phyloP scores from a whole-genome alignment of 2,329 filamentous ascomycete species.

The Rugonectria rugulosa region DNA sequence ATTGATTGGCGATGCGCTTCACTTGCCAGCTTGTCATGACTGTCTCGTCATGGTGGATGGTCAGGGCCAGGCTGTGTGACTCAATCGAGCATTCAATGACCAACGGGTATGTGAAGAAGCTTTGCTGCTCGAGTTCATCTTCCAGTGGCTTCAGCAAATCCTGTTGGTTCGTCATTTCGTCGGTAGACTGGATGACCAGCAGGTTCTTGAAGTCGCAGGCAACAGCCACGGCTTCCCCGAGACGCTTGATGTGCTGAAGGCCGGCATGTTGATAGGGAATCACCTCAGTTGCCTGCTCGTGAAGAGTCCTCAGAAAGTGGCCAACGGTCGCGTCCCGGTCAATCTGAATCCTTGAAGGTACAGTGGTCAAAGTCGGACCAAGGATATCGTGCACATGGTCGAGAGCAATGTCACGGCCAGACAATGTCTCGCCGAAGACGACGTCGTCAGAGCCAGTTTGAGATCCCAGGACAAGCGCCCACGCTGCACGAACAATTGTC shows the following conservation, averaged over 20 bases:
- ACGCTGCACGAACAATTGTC: slow-evolving; percentile 24
- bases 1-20: slow-evolving; percentile 22
- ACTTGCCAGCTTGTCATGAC: slow-evolving; percentile 25
- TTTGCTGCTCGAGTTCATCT: slow-evolving; percentile 1
- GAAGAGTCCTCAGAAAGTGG: slow-evolving; percentile 2
- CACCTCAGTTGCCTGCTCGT: slow-evolving; percentile 35
- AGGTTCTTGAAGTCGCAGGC: slow-evolving; percentile 38
- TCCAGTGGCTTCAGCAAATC: slow-evolving; percentile 18
- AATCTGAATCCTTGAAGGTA: slow-evolving; percentile 21
- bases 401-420: slow-evolving; percentile 25
- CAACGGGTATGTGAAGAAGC: slow-evolving; percentile 36
- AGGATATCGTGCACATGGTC: slow-evolving; percentile 22
- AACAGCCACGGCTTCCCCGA: slow-evolving; percentile 20
- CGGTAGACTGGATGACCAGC: slow-evolving; percentile 39
- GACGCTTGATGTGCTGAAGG: slow-evolving; percentile 40
- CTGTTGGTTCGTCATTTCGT: not conserved
- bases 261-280: slow-evolving; percentile 42
- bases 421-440: slow-evolving; percentile 26
- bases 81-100: slow-evolving; percentile 33
- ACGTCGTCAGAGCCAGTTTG: slow-evolving; percentile 28
- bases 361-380: slow-evolving; percentile 27
- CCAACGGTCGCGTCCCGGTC: not conserved
- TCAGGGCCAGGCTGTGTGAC: slow-evolving; percentile 5
- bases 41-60: slow-evolving; percentile 20
- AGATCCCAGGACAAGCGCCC: slow-evolving; percentile 19